Base-by-base conservation (phyloP, 352 stramenopile genomes). In the Globisporangium solare region DNA sequence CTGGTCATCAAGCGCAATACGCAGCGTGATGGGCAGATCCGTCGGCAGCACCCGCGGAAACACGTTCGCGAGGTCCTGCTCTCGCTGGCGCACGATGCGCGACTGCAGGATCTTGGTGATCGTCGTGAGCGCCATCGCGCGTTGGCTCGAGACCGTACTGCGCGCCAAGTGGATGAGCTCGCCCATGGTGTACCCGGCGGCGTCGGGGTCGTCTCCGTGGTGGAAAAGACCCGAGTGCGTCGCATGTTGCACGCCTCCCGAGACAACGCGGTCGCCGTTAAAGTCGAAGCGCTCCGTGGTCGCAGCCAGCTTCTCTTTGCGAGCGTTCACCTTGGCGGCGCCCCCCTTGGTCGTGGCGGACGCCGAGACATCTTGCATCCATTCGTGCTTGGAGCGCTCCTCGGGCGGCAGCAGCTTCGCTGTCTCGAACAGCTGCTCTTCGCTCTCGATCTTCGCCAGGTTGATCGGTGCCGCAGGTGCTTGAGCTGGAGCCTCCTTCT, bases 381-480 rank as follows among this genome's bases (percentile, higher is more conserved):
- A 94, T 51, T 79, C 75, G 48, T 89, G 68, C 56, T 94, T 94
- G 17, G 76, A 75, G 1, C 81, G 73, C 54, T 94, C 82, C 53
- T 94, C 84, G 0, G 70, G 47, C 0, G 84, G 75, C 15, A 94
- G 58, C 14, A 71, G 47, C 37, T 77, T 62, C 1, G 70, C 49
- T 27, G 82, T 71, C 15, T 62, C 59, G 18, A 73, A 61, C 8
- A 94, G 57, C 17, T 92, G 70, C 24, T 85, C 75, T 45, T 94
- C 84, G 2, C 64, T 92, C 56, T 73, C 63, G 37, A 92, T 84
- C 4, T 65, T 67, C 12, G 71, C 65, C 43, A 89, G 48, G 47
- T 75, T 69, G n/a, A 82, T 74, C 14, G 45, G 14, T 11, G 41
- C 14, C 4, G 37, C 13, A 7, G 51, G 31, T 7, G 35, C 20